A percentile compares a stretch with the other conserved stretches of the same genome.
Conservation (phyloP, 768 basidiomycete species). For the Lentinus brumalis region DNA sequence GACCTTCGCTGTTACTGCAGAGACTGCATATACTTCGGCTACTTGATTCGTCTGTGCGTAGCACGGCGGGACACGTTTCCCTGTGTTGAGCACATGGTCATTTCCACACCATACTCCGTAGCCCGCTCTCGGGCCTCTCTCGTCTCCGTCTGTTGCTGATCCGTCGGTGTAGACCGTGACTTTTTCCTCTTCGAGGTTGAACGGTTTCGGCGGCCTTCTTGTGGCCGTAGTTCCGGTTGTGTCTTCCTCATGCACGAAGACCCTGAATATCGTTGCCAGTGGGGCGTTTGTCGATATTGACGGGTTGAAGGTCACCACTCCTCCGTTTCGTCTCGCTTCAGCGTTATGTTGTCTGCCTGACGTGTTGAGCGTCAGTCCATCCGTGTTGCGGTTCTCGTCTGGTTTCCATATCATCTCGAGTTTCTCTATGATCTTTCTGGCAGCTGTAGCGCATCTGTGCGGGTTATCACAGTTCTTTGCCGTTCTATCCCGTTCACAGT, state of each 20-base stretch:
- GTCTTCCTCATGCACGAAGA: background rate
- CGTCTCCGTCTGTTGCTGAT: background rate
- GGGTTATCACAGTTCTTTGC: too few species aligned
- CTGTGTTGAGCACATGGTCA: background rate
- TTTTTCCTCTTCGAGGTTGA: background rate
- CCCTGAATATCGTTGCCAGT: background rate
- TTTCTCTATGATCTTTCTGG: too few species aligned
- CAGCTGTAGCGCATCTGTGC: too few species aligned
- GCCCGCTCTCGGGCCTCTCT: background rate
- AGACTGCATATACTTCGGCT: conserved; percentile 22
- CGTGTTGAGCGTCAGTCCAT: background rate
- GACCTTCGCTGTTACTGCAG: conserved; percentile 1
- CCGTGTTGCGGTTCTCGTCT: background rate
- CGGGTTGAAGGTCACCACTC: background rate
- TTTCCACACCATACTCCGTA: background rate
- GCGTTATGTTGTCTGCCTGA: background rate
- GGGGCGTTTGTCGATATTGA: background rate
- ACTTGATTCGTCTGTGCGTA: background rate
- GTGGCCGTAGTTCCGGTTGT: too few species aligned
- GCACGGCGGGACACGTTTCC: background rate
- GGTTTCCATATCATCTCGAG: background rate
- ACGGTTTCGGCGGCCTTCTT: background rate
- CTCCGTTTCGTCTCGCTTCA: background rate
- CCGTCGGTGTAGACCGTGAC: conserved; percentile 1
- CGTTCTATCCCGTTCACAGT: too few species aligned